Conservation (phyloP, 495 filamentous ascomycete genomes). For the Penicillium flavigenum region DNA sequence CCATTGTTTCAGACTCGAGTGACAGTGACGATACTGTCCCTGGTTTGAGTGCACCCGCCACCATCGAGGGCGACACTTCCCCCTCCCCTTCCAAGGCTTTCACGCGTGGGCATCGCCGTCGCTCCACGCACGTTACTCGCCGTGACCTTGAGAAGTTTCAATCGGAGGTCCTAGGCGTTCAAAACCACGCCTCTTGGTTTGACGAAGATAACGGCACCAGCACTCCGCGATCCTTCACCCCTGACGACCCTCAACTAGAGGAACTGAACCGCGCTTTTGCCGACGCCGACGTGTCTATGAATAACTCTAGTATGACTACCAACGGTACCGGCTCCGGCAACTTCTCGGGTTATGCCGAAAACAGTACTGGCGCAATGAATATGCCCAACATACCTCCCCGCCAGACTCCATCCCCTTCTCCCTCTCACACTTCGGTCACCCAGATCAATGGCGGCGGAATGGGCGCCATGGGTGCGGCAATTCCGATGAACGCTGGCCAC, state of each 20-base stretch:
- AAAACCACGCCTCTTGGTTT: constrained; percentile 32
- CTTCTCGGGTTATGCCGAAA: constrained; percentile 38
- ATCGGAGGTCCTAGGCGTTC: constrained; percentile 43
- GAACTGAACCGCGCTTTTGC: constrained; percentile 42
- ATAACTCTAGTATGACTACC: constrained; percentile 33
- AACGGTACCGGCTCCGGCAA: constrained; percentile 32
- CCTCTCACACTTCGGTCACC: constrained; percentile 27
- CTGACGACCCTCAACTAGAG: constrained; percentile 37
- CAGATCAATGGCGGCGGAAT: constrained; percentile 59
- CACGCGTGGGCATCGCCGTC: constrained; percentile 48
- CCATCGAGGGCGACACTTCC: constrained; percentile 37
- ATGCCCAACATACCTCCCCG: constrained; percentile 40
- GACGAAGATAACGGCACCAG: constrained; percentile 35
- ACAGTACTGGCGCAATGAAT: constrained; percentile 31
- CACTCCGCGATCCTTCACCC: constrained; percentile 27
- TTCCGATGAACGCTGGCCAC: constrained; percentile 75
- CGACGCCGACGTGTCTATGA: constrained; percentile 39
- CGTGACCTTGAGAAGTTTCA: constrained; percentile 48
- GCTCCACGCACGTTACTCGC: constrained; percentile 47
- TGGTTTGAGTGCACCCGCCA: constrained; percentile 29
- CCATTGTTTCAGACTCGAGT: constrained; percentile 3
- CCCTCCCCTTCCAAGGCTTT: constrained; percentile 41
- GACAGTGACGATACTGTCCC: constrained; percentile 7
- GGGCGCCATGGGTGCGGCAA: constrained; percentile 54
- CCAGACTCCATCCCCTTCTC: constrained; percentile 37